Conservation (phyloP, 2,329 filamentous ascomycete genomes). For the Dryadomyces sulphureus region DNA sequence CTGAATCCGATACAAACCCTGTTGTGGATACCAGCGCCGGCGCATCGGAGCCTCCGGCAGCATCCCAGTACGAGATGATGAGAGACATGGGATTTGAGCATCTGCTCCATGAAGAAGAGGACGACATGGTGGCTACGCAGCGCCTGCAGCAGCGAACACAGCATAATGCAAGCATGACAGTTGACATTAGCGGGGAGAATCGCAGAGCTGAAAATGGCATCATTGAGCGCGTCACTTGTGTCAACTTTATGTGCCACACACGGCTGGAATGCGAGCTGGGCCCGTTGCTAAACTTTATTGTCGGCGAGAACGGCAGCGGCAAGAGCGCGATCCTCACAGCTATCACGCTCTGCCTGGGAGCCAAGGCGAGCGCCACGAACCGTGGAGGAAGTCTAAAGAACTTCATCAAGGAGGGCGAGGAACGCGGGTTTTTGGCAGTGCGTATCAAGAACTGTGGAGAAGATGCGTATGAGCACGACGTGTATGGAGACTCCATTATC, state of each 20-base stretch:
- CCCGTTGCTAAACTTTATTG: constrained; percentile 93
- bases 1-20: constrained; percentile 3
- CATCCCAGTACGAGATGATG: constrained; percentile 47
- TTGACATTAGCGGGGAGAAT: constrained; percentile 41
- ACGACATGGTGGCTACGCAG: constrained; percentile 52
- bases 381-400: constrained; percentile 78
- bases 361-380: constrained; percentile 85
- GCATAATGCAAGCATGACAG: constrained; percentile 9
- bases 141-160: constrained; percentile 33
- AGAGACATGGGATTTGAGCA: constrained; percentile 45
- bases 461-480: constrained; percentile 67
- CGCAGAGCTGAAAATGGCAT: constrained; percentile 70
- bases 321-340: constrained; percentile 94
- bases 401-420: constrained; percentile 75
- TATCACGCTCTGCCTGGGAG: constrained; percentile 85
- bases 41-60: constrained; percentile 21
- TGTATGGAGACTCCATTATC: constrained; percentile 73
- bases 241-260: constrained; percentile 94
- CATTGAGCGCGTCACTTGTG: constrained; percentile 71
- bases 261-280: constrained; percentile 73
- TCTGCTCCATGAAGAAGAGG: constrained; percentile 37
- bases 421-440: constrained; percentile 62
- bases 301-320: constrained; percentile 92
- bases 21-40: constrained; percentile 7
- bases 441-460: constrained; percentile 82